A percentile compares a stretch with the other conserved stretches of the same genome.
Conservation (phyloP, 2,329 filamentous ascomycete genomes). For the Botrytis tulipae region DNA sequence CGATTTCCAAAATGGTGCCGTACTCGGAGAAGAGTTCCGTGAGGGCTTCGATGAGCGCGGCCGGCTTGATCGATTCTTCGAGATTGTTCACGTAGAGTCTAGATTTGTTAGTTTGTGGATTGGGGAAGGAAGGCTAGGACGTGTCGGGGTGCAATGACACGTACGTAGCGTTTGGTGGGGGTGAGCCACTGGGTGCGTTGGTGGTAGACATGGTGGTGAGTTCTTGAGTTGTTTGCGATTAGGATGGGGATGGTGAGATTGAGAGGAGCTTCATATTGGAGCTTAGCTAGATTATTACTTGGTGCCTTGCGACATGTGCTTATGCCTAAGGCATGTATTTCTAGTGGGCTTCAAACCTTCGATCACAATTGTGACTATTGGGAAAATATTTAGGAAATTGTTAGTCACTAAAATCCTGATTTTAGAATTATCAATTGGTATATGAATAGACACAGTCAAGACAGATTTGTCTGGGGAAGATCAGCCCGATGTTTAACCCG, state of each 20-base stretch:
- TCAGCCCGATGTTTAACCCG: background rate
- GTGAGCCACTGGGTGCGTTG: slow-evolving; percentile 16
- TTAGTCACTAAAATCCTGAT: background rate
- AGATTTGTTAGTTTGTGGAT: slow-evolving; percentile 20
- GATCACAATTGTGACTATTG: background rate
- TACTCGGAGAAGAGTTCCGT: slow-evolving; percentile 82
- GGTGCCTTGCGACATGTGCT: background rate
- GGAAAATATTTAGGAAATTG: background rate
- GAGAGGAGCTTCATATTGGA: background rate
- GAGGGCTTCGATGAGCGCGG: slow-evolving; percentile 71
- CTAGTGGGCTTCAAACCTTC: background rate
- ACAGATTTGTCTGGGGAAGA: too few species aligned
- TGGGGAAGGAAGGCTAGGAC: slow-evolving; percentile 36
- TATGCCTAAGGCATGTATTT: background rate
- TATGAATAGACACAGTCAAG: background rate
- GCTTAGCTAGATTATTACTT: background rate
- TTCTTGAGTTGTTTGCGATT: background rate
- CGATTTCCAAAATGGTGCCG: slow-evolving; percentile 78
- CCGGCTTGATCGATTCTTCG: slow-evolving; percentile 85
- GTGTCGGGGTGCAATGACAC: slow-evolving; percentile 73
- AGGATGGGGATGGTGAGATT: background rate
- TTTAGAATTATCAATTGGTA: background rate
- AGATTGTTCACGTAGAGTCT: slow-evolving; percentile 78
- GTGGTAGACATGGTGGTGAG: slow-evolving; percentile 8
- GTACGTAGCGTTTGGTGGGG: slow-evolving; percentile 60